phyloP scores from a whole-genome alignment of 176 grass and related monocot species.

The Bothriochloa decipiens region DNA sequence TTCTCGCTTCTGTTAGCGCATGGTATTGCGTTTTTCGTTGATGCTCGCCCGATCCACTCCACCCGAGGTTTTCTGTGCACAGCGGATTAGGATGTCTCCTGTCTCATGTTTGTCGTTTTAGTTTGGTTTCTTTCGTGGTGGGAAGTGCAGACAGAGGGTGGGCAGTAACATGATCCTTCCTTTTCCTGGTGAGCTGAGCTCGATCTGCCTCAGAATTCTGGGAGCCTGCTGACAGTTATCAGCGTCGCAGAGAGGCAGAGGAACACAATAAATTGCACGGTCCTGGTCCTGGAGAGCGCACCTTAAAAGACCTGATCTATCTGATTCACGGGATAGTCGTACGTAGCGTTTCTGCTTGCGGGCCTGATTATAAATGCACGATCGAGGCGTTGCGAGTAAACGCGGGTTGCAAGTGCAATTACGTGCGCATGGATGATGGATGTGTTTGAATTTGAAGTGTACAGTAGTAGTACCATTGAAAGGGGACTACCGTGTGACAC shows the following conservation, averaged over 20 bases:
- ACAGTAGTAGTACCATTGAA: neutral
- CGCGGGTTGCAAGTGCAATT: neutral
- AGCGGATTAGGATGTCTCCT: neutral
- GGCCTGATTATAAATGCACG: constrained; percentile 22
- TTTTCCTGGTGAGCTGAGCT: too few relatives aligned
- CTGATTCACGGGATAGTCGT: constrained; percentile 4
- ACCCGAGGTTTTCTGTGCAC: neutral
- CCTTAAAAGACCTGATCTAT: neutral
- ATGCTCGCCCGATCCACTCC: too few relatives aligned
- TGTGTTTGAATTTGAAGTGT: neutral
- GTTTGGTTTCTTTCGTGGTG: neutral
- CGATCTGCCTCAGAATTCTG: constrained; percentile 11
- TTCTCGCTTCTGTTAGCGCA: too few relatives aligned
- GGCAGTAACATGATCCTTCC: neutral
- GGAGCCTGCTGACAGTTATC: neutral
- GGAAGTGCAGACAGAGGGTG: neutral
- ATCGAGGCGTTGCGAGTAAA: neutral
- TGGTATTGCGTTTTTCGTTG: too few relatives aligned
- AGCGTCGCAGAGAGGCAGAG: neutral
- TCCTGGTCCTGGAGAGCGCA: too few relatives aligned
- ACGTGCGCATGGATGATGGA: neutral
- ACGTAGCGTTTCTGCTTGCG: neutral
- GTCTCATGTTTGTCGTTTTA: too few relatives aligned
- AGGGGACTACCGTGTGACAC: too few relatives aligned
- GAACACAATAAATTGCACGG: constrained; percentile 23